Base-by-base conservation (phyloP, 2,329 filamentous ascomycete genomes). In the Nothopassalora personata region DNA sequence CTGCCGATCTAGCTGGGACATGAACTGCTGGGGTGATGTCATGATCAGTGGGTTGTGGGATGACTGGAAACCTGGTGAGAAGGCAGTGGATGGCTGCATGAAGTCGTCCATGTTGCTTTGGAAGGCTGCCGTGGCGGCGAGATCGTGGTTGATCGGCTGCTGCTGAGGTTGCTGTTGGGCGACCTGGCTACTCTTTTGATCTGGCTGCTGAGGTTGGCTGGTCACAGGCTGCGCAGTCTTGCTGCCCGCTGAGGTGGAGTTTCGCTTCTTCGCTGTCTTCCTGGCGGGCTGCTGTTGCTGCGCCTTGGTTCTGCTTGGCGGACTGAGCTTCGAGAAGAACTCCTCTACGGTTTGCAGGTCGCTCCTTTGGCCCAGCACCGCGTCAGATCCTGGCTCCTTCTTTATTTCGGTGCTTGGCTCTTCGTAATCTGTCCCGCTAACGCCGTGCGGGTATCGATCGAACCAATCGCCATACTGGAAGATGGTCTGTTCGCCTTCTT, bases 391-490 rank as follows among this genome's bases (percentile, higher is more conserved):
- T 45, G 84, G 87, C 69, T 95, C 89, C 66, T 87, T 89, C 71
- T 87, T 86, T 67, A 84, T 80, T 45, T 83, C 80, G 4, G 80
- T 76, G 27, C 63, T 66, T 1, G 89, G 87, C 65, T 94, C 90
- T 68, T 91, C 86, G 74, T 90, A 94, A 69, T 96, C 91, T 1
- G 86, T 82, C 60, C 90, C 86, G 3, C 90, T 90, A 15, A 97
- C 90, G 2, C 94, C 94, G 67, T 96, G 89, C 0, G 94, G 94
- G 71, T 97, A 97, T 64, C 89, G 85, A 70, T 94, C 89, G 69
- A 97, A 97, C 94, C 94, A 97, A 74, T 97, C 94, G 54, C 92
- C 91, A 68, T 97, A 97, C 69, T 97, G 93, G 73, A 96, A 92
- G 67, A 97, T 89, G 8, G 83, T 81, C 5, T 83, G 81, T 5